Percentiles rank a stretch among this genome's conserved stretches.
Conservation (phyloP, 306 rosid species). For the Dryas alaskensis region DNA sequence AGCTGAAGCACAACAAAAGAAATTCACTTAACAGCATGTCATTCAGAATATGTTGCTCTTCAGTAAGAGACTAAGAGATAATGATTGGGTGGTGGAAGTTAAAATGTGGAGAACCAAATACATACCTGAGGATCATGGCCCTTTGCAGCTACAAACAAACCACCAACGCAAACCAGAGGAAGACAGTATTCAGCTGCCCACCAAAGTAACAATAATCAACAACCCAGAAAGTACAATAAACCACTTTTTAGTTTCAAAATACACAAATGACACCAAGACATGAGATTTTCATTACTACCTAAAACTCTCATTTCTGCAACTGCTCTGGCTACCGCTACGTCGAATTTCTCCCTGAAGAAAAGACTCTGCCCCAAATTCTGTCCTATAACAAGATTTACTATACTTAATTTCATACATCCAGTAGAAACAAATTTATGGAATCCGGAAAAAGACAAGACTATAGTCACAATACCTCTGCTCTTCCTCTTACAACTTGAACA, state of each 20-base stretch:
- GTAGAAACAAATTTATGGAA: not conserved
- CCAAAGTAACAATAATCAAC: constrained; percentile 24
- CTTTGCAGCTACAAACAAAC: constrained; percentile 80
- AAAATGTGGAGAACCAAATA: constrained; percentile 5
- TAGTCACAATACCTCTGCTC: constrained; percentile 70
- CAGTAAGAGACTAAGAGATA: not conserved
- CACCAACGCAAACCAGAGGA: constrained; percentile 87
- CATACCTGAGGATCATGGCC: constrained; percentile 83
- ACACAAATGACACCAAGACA: constrained; percentile 12
- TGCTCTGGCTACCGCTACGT: constrained; percentile 88
- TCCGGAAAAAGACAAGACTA: not conserved
- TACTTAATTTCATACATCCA: not conserved
- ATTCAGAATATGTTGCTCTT: not conserved
- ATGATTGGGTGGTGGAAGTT: not conserved
- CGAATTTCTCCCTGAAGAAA: constrained; percentile 72
- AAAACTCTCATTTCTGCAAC: constrained; percentile 89
- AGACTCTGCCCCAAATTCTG: constrained; percentile 76
- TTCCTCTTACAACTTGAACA: constrained; percentile 76
- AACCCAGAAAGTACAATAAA: constrained; percentile 13
- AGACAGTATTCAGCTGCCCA: constrained; percentile 87
- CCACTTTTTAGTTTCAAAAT: constrained; percentile 13
- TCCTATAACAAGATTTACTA: constrained; percentile 42
- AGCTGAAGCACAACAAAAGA: not conserved
- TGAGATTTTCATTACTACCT: constrained; percentile 38
- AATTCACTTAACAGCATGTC: not conserved